A percentile compares a stretch with the other conserved stretches of the same genome.
These are phyloP conservation scores for Mimosa pudica DNA, from an alignment of 306 rosid species.

Conservation along the genomic window DNA sequence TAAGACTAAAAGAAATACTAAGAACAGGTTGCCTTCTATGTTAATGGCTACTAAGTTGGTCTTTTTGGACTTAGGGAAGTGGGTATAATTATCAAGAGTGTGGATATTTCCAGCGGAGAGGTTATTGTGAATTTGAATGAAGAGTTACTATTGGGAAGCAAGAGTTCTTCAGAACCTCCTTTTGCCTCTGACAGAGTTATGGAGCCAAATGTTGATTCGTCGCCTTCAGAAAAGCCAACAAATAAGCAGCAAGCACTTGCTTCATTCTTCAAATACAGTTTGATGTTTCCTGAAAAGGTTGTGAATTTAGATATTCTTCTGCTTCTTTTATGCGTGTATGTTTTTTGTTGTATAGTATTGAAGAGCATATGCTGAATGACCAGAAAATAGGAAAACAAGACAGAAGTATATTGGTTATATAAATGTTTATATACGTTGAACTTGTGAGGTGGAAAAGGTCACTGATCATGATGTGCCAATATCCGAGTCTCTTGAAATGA, in stretches of 20 bases:
- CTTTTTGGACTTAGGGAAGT: conserved; percentile 83
- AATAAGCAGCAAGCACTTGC: conserved; percentile 59
- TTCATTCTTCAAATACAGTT: conserved; percentile 69
- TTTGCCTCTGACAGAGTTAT: conserved; percentile 49
- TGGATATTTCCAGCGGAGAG: conserved; percentile 78
- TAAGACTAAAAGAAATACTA: no score
- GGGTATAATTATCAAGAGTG: conserved; percentile 73
- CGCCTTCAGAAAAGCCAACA: conserved; percentile 45
- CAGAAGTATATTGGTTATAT: conserved; percentile 22
- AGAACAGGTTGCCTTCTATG: conserved; percentile 18
- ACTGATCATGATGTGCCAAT: background rate
- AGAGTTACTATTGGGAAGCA: conserved; percentile 64
- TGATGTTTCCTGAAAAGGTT: conserved; percentile 97
- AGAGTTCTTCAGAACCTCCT: conserved; percentile 60
- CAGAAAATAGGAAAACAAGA: conserved; percentile 7
- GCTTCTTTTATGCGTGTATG: conserved; percentile 2
- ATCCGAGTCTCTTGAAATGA: background rate
- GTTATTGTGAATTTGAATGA: conserved; percentile 77
- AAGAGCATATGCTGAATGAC: conserved; percentile 20
- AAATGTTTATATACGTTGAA: conserved; percentile 1
- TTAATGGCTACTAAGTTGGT: conserved; percentile 31
- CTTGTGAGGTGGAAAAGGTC: background rate
- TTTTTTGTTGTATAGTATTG: conserved; percentile 14
- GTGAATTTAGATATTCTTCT: conserved; percentile 34
- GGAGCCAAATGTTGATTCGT: conserved; percentile 52